Percentiles rank a stretch among this genome's conserved stretches.
These are phyloP conservation scores for Theileria parva DNA, from an alignment of 169 alveolate genomes.

Conservation along the genomic window DNA sequence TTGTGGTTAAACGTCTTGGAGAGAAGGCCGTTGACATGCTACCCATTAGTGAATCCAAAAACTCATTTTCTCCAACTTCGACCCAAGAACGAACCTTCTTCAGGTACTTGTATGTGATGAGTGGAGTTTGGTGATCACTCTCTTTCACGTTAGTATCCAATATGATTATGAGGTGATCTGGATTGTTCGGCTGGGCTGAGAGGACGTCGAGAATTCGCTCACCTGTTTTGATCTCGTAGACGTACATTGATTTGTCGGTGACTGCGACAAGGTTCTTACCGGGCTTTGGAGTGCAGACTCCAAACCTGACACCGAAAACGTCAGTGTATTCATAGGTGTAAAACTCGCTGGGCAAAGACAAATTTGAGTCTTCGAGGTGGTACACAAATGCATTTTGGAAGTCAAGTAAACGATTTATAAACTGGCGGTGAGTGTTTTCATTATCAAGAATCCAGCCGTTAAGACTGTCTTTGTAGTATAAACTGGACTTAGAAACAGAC, in stretches of 20 bases:
- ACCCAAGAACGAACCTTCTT: background rate
- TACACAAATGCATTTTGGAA: background rate
- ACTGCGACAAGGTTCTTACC: background rate
- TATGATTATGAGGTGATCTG: background rate
- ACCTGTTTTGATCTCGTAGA: background rate
- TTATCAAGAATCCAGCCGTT: background rate
- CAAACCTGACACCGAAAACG: background rate
- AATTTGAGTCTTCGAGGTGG: background rate
- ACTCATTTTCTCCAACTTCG: background rate
- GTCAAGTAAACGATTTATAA: background rate
- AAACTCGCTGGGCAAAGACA: background rate
- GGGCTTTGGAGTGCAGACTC: conserved; percentile 4
- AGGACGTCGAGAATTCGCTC: conserved; percentile 4
- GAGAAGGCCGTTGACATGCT: background rate
- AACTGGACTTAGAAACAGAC: background rate
- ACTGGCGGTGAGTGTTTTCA: background rate
- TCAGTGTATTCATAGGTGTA: conserved; percentile 9
- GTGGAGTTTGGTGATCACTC: background rate
- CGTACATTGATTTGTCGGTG: background rate
- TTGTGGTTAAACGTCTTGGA: background rate
- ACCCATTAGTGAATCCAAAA: background rate
- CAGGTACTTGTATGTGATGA: background rate
- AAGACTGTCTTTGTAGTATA: background rate
- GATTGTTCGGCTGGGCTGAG: background rate
- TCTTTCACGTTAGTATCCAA: background rate